Evolutionary conservation across 257 asterid species (phyloP).

Genomic region (Hygrophila difformis): DNA sequence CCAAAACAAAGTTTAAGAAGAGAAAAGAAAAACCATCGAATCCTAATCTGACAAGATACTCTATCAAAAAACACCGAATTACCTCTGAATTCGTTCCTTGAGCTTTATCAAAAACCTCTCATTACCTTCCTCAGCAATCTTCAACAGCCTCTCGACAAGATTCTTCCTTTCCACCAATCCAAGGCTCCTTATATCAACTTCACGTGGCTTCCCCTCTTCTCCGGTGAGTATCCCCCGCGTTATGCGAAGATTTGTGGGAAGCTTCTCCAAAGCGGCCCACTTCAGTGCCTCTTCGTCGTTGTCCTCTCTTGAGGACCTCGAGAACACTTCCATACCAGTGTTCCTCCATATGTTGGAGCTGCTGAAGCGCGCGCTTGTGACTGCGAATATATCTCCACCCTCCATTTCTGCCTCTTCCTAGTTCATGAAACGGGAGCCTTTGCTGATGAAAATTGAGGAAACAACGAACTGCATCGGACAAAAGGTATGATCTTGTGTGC

Average conservation of each 20-base stretch:
- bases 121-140: constrained; percentile 70
- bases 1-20: neutral
- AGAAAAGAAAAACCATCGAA: neutral
- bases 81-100: constrained; percentile 66
- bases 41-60: neutral
- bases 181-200: constrained; percentile 52
- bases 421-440: constrained; percentile 13
- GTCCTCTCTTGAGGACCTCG: constrained; percentile 44
- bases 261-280: constrained; percentile 86
- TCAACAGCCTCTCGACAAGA: constrained; percentile 57
- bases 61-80: neutral
- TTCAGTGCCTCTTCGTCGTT: constrained; percentile 82
- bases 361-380: constrained; percentile 47
- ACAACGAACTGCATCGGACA: no score
- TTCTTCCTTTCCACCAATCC: constrained; percentile 55
- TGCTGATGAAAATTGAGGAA: neutral
- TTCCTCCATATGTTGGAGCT: constrained; percentile 77
- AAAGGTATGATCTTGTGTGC: neutral
- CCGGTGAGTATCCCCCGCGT: constrained; percentile 55
- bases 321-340: constrained; percentile 53
- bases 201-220: constrained; percentile 43
- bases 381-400: constrained; percentile 40
- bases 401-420: constrained; percentile 42
- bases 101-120: constrained; percentile 67
- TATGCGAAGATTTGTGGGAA: constrained; percentile 66